Evolutionary conservation across 345 rosid species (phyloP), one percentile per base, ranked within the genome.

Genomic region (Brassica carinata): DNA sequence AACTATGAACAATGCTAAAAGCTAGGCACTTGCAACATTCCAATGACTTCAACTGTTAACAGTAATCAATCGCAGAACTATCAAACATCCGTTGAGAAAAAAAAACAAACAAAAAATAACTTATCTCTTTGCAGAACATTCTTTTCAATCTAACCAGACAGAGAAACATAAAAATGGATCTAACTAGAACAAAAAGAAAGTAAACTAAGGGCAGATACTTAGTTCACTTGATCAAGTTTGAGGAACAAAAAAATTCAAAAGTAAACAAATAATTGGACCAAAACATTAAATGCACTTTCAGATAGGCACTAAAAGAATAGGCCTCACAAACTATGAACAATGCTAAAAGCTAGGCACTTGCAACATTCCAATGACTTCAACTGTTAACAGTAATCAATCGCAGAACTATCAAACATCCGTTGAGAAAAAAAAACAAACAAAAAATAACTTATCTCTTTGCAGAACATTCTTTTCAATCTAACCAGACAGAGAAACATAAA

Each of bases 361-460:
- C 70, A 10, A 3, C n/a, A n/a, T n/a, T n/a, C n/a, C n/a, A n/a
- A n/a, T n/a, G n/a, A n/a, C n/a, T n/a, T n/a, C n/a, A n/a, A n/a
- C n/a, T n/a, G n/a, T n/a, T n/a, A n/a, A n/a, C n/a, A n/a, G n/a
- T n/a, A n/a, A n/a, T n/a, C n/a, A n/a, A n/a, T n/a, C n/a, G n/a
- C n/a, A n/a, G n/a, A n/a, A n/a, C n/a, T n/a, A n/a, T n/a, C 83
- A 80, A 69, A 69, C 75, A 73, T 79, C 78, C 73, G 68, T 58
- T 57, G 29, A 57, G 30, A 14, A 5, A 65, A 69, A 59, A 3
- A 18, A 1, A n/a, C 23, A 40, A n/a, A n/a, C n/a, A n/a, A n/a
- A n/a, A n/a, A n/a, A n/a, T n/a, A n/a, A n/a, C n/a, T n/a, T n/a
- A n/a, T n/a, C n/a, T n/a, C n/a, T n/a, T n/a, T n/a, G n/a, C n/a